Evolutionary conservation across 139 green algal species (phyloP).

Genomic region (Chlorella sp.): DNA sequence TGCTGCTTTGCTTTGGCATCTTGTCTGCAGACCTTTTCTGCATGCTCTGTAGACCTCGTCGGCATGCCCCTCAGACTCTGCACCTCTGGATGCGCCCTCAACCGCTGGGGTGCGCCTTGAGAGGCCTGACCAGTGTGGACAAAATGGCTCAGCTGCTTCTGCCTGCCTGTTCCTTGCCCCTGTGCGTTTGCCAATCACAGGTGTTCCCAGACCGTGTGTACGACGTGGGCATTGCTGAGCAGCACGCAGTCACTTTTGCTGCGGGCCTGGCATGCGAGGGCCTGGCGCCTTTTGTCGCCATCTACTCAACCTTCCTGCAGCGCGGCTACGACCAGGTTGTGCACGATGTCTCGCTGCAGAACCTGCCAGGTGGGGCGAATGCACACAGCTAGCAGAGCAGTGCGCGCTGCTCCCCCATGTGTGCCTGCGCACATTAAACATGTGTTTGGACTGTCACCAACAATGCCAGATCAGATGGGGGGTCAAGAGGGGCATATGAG

Average conservation of each 20-base stretch:
- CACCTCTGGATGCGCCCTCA: not conserved
- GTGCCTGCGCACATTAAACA: not conserved
- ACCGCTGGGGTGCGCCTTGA: not conserved
- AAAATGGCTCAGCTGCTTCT: too few relatives aligned
- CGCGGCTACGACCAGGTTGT: constrained; percentile 97
- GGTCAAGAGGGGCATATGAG: too few relatives aligned
- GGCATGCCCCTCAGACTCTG: not conserved
- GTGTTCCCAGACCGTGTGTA: constrained; percentile 91
- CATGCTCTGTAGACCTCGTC: too few relatives aligned
- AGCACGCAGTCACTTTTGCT: constrained; percentile 98
- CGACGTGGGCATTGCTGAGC: constrained; percentile 99
- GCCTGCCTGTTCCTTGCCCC: too few relatives aligned
- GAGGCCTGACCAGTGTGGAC: too few relatives aligned
- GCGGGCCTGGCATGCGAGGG: constrained; percentile 96
- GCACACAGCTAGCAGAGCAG: not conserved
- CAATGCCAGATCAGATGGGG: not conserved
- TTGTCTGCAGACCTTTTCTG: not conserved
- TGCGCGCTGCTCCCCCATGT: not conserved
- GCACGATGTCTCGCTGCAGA: constrained; percentile 98
- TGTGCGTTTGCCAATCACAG: constrained; percentile 40
- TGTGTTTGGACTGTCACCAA: not conserved
- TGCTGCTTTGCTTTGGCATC: not conserved
- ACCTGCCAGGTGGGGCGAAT: constrained; percentile 80
- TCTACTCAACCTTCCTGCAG: constrained; percentile 99
- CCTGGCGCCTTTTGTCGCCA: constrained; percentile 92